Conservation (phyloP, 2,329 filamentous ascomycete genomes). For the Chaetomium olivaceum region DNA sequence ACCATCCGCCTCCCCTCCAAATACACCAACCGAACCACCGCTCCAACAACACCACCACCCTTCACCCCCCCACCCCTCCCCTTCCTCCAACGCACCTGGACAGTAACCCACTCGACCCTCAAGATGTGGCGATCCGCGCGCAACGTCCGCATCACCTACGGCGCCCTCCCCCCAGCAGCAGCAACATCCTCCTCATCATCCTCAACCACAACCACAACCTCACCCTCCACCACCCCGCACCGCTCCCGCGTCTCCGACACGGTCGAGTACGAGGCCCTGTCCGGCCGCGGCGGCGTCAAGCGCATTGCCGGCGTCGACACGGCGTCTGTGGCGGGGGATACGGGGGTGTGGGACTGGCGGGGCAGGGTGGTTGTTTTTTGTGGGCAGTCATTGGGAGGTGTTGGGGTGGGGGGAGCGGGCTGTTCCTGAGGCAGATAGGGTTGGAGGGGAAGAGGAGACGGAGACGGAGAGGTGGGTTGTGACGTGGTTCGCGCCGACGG, state of each 20-base stretch:
- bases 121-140: conserved; percentile 78
- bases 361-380: conserved; percentile 74
- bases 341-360: conserved; percentile 69
- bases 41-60: conserved; percentile 26
- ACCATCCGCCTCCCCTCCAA: conserved; percentile 52
- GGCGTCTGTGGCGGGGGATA: conserved; percentile 33
- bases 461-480: conserved; percentile 67
- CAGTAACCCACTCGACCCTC: conserved; percentile 73
- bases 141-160: conserved; percentile 81
- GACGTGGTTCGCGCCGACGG: conserved; percentile 79
- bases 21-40: conserved; percentile 43
- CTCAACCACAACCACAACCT: not conserved
- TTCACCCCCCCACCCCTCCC: conserved; percentile 52
- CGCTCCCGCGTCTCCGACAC: conserved; percentile 62
- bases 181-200: not conserved
- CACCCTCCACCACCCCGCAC: not conserved
- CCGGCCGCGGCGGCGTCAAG: conserved; percentile 52
- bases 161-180: conserved; percentile 49
- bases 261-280: conserved; percentile 65
- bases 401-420: conserved; percentile 68
- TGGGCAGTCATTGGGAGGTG: conserved; percentile 77
- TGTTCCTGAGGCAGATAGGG: conserved; percentile 38
- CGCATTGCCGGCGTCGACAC: conserved; percentile 67
- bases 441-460: conserved; percentile 58
- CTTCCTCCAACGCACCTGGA: conserved; percentile 68